phyloP scores from a whole-genome alignment of 257 asterid genomes.

The Nicotiana noctiflora region DNA sequence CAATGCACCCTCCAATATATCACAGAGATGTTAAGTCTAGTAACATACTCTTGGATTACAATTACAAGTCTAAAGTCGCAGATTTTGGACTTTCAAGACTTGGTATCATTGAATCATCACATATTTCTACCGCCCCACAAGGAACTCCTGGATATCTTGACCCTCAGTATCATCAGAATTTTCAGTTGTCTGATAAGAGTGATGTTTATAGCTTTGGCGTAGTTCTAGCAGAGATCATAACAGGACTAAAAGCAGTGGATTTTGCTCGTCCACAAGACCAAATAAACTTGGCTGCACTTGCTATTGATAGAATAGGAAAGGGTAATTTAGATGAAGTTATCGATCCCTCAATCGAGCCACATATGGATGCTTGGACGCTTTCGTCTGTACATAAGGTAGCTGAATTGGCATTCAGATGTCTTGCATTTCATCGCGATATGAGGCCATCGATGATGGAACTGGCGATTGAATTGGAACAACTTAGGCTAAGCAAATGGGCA shows the following conservation, averaged over 20 bases:
- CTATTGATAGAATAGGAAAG: conserved; percentile 69
- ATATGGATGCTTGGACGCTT: conserved; percentile 88
- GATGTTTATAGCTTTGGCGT: conserved; percentile 98
- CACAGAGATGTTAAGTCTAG: conserved; percentile 77
- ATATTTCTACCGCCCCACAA: conserved; percentile 89
- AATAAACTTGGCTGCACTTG: conserved; percentile 78
- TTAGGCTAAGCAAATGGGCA: conserved; percentile 63
- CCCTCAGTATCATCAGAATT: conserved; percentile 91
- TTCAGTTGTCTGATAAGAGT: conserved; percentile 86
- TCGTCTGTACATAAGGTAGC: conserved; percentile 72
- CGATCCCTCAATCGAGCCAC: conserved; percentile 66
- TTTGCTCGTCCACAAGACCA: conserved; percentile 74
- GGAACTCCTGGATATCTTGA: conserved; percentile 95
- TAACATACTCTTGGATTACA: conserved; percentile 56
- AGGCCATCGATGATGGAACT: conserved; percentile 95
- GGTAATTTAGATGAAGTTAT: conserved; percentile 77
- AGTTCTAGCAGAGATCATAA: conserved; percentile 78
- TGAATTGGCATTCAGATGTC: conserved; percentile 87
- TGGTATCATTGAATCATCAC: conserved; percentile 57
- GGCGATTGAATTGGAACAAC: conserved; percentile 83
- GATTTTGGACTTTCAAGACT: conserved; percentile 77
- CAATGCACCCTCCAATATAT: conserved; percentile 63
- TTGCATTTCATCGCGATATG: conserved; percentile 86
- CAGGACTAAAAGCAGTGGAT: conserved; percentile 78
- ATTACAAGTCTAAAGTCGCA: conserved; percentile 57